Base-by-base conservation (phyloP, 2,329 filamentous ascomycete species). In the Westerdykella aurantiaca region DNA sequence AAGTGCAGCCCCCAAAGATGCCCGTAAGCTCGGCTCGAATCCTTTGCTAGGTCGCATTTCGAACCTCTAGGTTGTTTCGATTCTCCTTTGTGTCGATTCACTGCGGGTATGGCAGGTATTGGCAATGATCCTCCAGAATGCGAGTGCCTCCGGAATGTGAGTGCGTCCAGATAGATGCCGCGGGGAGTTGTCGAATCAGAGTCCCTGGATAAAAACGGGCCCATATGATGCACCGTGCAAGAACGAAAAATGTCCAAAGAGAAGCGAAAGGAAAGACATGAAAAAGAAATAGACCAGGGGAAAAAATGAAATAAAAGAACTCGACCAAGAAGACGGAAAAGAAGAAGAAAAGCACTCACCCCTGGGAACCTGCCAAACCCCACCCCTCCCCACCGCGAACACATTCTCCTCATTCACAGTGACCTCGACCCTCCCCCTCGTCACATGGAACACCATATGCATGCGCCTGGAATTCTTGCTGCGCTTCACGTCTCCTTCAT, bases 391-490 rank as follows among this genome's bases (percentile, higher is more conserved):
- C 51, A 95, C 89, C 44, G 85, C 82, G 64, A 98, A 97, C 49
- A 77, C 73, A 18, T 79, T 85, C 51, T 86, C 80, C 25, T 29
- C 25, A 52, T 85, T 81, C 38, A 95, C 79, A 22, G 81, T 85
- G 16, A 95, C 90, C 52, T 82, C 75, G 16, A 96, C 88, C 51
- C 85, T 82, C 17, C 93, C 93, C 37, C 80, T 78, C 55, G 88
- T 84, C 23, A 98, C 85, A 57, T 95, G 96, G 67, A 97, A 97
- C 1, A 86, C 83, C 85, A 98, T 93, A 63, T 96, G 89, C 88
- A 96, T 97, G 71, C 86, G 90, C 50, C 91, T 79, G 31, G 86
- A 86, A 68, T 96, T 97, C 76, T 97, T 97, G 39, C 84, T 80
- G 55, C 83, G 81, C 74, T 98, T 98, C 61, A 86, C 81, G 25